These are phyloP conservation scores for Pelargonium cotyledonis DNA, from an alignment of 441 rosid genomes.

Conservation along the genomic window DNA sequence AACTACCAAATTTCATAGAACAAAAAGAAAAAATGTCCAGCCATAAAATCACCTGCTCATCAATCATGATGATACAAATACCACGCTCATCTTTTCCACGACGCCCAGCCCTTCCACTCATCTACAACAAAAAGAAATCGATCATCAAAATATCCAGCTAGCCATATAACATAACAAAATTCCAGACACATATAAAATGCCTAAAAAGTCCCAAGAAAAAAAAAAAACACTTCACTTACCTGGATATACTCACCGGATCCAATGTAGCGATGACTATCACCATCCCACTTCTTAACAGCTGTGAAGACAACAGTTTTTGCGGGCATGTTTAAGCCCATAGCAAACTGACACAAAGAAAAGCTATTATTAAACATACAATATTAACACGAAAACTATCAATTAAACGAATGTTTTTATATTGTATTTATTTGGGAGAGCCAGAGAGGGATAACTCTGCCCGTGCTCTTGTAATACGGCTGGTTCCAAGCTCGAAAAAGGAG, in stretches of 20 bases:
- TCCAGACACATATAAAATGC: neutral
- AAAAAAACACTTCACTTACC: conserved; percentile 40
- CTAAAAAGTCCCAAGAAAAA: conserved; percentile 12
- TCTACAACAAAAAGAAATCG: conserved; percentile 38
- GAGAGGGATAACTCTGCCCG: too few species aligned
- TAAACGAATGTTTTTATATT: neutral
- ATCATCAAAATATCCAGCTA: conserved; percentile 12
- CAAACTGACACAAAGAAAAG: conserved; percentile 53
- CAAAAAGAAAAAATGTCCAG: conserved; percentile 8
- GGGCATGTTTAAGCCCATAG: conserved; percentile 99
- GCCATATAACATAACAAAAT: neutral
- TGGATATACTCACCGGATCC: conserved; percentile 97
- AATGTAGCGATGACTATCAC: conserved; percentile 89
- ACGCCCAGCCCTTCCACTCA: conserved; percentile 99
- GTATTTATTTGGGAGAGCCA: neutral
- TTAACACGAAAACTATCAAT: conserved; percentile 8
- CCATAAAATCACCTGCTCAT: conserved; percentile 60
- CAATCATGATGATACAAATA: conserved; percentile 91
- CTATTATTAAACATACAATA: conserved; percentile 16
- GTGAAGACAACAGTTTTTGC: conserved; percentile 98
- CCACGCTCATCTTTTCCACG: conserved; percentile 98
- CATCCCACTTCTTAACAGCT: conserved; percentile 95
- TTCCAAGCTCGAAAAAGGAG: too few species aligned
- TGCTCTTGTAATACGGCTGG: too few species aligned
- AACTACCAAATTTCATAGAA: neutral